Conservation (phyloP, 2,329 filamentous ascomycete species). For the Nigrospora oryzae region DNA sequence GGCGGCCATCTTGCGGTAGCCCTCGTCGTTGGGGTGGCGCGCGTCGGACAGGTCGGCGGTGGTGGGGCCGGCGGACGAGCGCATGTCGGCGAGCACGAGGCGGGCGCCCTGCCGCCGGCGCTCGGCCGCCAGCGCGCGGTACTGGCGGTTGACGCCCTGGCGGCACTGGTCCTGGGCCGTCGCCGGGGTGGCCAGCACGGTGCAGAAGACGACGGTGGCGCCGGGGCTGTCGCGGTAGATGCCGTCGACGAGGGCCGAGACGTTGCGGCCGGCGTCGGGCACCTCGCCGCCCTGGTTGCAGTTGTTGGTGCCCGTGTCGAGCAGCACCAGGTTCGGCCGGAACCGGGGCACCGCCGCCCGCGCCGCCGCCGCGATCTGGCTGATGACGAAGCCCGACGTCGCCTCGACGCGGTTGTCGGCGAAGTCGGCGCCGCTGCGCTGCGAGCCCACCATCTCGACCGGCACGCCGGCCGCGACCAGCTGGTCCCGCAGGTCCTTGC, state of each 20-base stretch:
- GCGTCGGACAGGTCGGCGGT: conserved; percentile 10
- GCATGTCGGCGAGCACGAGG: conserved; percentile 13
- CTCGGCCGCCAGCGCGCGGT: conserved; percentile 5
- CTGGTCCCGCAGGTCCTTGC: conserved; percentile 19
- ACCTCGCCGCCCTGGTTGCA: conserved; percentile 11
- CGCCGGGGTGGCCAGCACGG: conserved; percentile 12
- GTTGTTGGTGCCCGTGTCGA: conserved; percentile 15
- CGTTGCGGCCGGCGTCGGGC: conserved; percentile 9
- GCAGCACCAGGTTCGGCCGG: conserved; percentile 11
- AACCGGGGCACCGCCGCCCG: conserved; percentile 6
- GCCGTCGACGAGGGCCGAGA: conserved; percentile 9
- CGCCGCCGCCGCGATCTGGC: conserved; percentile 10
- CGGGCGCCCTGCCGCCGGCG: conserved; percentile 5
- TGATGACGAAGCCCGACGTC: conserved; percentile 11
- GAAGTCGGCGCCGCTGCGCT: conserved; percentile 10
- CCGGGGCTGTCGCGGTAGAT: conserved; percentile 12
- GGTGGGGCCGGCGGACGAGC: conserved; percentile 8
- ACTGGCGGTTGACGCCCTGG: conserved; percentile 11
- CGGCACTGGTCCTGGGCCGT: conserved; percentile 12
- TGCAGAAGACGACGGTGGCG: conserved; percentile 14
- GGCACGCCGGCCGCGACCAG: conserved; percentile 23
- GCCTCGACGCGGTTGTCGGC: conserved; percentile 13
- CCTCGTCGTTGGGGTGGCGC: conserved; percentile 14
- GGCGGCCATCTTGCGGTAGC: conserved; percentile 14
- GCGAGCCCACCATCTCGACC: conserved; percentile 15